Base-by-base conservation (phyloP, 495 filamentous ascomycete species). In the Neurospora sp. region DNA sequence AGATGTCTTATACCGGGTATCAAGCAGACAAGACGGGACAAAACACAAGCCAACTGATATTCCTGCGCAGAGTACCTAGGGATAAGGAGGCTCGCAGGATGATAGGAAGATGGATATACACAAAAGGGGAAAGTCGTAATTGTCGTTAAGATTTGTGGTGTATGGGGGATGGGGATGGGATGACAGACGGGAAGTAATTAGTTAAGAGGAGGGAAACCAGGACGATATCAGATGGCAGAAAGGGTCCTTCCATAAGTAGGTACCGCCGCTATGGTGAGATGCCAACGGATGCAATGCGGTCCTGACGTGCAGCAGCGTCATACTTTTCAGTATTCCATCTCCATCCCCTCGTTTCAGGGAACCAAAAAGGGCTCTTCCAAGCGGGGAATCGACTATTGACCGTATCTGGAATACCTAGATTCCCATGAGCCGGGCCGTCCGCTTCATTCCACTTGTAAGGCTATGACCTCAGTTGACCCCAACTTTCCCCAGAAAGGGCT, bases 281-380 rank as follows among this genome's bases (percentile, higher is more conserved):
- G 45, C 45, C 45, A 24, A 54, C 4, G 24, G 6, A 8, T 66
- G 54, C 28, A 15, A 42, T 34, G 39, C 42, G 21, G 40, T 71
- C 39, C 40, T 71, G 70, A 54, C 70, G 70, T 71, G 70, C 42
- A 71, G 70, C 42, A 36, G 70, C 70, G 48, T 37, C 34, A 39
- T 72, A 69, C 71, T 21, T 62, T 0, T 0, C 43, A 48, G n/a
- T 21, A 21, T 48, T 48, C 4, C 11, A 59, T 13, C 13, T 31
- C 48, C 48, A 59, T 59, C 11, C 48, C 11, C 13, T 8, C 13
- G 24, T 59, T 31, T 62, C 48, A 15, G 5, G 48, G 48, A 62
- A 62, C 9, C 11, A 8, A 31, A 31, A 62, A 31, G 21, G 48
- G 24, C 24, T 54, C 45, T 13, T 24, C n/a, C 0, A 24, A 24